Base-by-base conservation (phyloP, 768 basidiomycete species). In the Lactarius vividus region DNA sequence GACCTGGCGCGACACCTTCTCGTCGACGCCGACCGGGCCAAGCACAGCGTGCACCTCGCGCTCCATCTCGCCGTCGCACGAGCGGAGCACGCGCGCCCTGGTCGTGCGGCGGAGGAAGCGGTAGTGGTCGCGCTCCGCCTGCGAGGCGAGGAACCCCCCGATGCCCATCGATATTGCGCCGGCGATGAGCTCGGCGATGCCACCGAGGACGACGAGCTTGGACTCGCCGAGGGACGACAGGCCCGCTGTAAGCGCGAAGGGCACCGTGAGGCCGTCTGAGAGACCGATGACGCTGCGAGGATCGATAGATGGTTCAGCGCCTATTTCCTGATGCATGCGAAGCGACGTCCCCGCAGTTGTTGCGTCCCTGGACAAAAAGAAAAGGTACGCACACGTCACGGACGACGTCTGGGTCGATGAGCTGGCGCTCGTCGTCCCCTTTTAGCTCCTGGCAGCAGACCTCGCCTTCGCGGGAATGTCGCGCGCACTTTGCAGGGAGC, bases 141-240 rank as follows among this genome's bases (percentile, higher is more conserved):
- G 93, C 1, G 96, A 94, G 2, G 95, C 95, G 58, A 99, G 88
- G 83, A 96, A 98, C n/a, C 96, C 96, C 61, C 97, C 97, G 46
- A 99, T 91, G 67, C 97, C 97, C 96, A 99, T 99, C 2, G 92
- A 94, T 55, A 98, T 92, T 15, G 96, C 92, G 7, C 97, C 97
- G 1, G 96, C 94, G 63, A 96, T 93, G 70, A 99, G 88, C 75
- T 99, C 97, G 1, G 97, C 96, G 40, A 97, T 79, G 18, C 97
- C 97, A 61, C 94, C 96, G 33, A 96, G 84, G 57, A 96, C 89
- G 68, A 99, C 97, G n/a, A 98, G 83, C 62, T 83, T 86, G 8
- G 93, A 94, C 65, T 91, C 87, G 56, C 96, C 96, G 44, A 97
- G 83, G 13, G 94, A 89, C 13, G 92, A 91, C 29, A 96, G 83